phyloP scores from a whole-genome alignment of 2,329 filamentous ascomycete species.

The Cercospora janseana region DNA sequence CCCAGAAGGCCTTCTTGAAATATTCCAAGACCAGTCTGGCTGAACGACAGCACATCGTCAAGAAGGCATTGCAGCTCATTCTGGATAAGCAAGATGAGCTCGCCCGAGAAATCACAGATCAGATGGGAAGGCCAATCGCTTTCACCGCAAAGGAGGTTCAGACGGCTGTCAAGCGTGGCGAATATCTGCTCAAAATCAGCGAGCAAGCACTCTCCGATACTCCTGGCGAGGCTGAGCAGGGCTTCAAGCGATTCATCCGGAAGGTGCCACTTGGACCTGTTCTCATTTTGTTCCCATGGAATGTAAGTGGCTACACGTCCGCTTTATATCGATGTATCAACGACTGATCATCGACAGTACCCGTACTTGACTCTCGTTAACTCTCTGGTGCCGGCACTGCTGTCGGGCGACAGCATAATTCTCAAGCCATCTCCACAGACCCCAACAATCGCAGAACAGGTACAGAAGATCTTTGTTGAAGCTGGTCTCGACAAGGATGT shows the following conservation, averaged over 20 bases:
- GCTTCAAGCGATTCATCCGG: conserved; percentile 86
- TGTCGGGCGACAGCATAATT: conserved; percentile 87
- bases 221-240: conserved; percentile 76
- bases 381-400: conserved; percentile 84
- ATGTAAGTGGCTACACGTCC: conserved; percentile 60
- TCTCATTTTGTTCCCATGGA: conserved; percentile 91
- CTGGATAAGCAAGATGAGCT: conserved; percentile 72
- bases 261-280: conserved; percentile 86
- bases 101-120: conserved; percentile 79
- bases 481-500: conserved; percentile 81
- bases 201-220: conserved; percentile 76
- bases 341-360: conserved; percentile 59
- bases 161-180: conserved; percentile 79
- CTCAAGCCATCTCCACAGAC: conserved; percentile 95
- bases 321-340: background rate
- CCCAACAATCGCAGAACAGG: conserved; percentile 83
- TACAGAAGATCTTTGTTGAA: conserved; percentile 70
- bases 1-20: conserved; percentile 71
- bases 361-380: conserved; percentile 93
- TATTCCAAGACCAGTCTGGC: conserved; percentile 73
- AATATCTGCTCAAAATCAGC: conserved; percentile 83
- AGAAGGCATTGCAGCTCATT: conserved; percentile 72
- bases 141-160: conserved; percentile 80
- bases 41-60: conserved; percentile 76
- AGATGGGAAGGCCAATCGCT: conserved; percentile 92